Conservation (phyloP, 192 early-diverging fungal genomes). For the Coemansia sp. region DNA sequence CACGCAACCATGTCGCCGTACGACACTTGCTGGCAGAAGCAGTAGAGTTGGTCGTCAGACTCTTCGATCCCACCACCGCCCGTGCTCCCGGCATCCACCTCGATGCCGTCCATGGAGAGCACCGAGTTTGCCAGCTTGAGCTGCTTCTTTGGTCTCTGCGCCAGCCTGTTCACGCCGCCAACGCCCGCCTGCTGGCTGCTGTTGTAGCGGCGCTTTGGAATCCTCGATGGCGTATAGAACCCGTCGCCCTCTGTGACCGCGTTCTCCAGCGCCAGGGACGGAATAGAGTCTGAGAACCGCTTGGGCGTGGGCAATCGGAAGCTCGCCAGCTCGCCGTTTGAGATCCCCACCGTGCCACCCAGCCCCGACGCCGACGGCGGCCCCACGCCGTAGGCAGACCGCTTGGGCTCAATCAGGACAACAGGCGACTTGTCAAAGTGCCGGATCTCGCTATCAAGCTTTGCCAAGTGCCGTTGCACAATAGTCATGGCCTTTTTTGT, state of each 20-base stretch:
- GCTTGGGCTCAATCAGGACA: background rate
- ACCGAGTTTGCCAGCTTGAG: conserved; percentile 36
- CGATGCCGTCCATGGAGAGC: conserved; percentile 42
- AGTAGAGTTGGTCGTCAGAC: conserved; percentile 55
- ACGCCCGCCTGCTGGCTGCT: background rate
- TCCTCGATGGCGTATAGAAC: conserved; percentile 42
- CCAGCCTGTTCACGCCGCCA: background rate
- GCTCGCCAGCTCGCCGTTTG: conserved; percentile 37
- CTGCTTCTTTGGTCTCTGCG: conserved; percentile 41
- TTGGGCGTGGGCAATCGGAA: conserved; percentile 29
- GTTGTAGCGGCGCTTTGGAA: conserved; percentile 30
- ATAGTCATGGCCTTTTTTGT: conserved; percentile 44
- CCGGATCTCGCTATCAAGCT: conserved; percentile 44
- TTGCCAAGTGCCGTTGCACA: conserved; percentile 40
- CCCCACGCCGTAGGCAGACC: background rate
- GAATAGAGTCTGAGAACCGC: conserved; percentile 25
- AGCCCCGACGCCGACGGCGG: background rate
- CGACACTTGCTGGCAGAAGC: conserved; percentile 55
- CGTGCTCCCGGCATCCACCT: conserved; percentile 16
- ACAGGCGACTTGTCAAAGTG: conserved; percentile 41
- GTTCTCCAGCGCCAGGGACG: conserved; percentile 16
- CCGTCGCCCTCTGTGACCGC: conserved; percentile 10
- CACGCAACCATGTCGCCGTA: conserved; percentile 60
- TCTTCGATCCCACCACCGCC: conserved; percentile 41
- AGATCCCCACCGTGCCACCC: conserved; percentile 21